These are phyloP conservation scores for Phyllosticta citriasiana DNA, from an alignment of 2,329 filamentous ascomycete genomes.

Conservation along the genomic window DNA sequence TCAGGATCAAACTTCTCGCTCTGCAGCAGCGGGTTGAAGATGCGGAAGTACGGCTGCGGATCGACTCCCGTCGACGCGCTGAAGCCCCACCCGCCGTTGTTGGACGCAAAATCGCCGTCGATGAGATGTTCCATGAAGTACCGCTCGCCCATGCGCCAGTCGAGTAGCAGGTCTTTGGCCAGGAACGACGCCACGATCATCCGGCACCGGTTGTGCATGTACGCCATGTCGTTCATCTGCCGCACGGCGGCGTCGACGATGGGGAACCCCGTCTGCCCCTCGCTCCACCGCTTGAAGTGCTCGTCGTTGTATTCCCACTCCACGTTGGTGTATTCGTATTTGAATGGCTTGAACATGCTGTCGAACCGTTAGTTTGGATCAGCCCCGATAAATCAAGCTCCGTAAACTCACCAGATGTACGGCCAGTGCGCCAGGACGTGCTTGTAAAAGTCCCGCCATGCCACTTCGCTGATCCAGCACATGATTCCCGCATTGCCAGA, in stretches of 20 bases:
- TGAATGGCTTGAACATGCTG: conserved; percentile 66
- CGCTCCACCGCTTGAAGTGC: conserved; percentile 63
- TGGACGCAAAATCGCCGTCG: conserved; percentile 71
- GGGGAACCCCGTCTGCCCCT: conserved; percentile 67
- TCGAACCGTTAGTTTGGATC: conserved; percentile 11
- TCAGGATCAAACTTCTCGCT: conserved; percentile 75
- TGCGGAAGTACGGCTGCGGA: conserved; percentile 80
- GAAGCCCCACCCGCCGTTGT: conserved; percentile 63
- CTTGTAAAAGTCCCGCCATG: conserved; percentile 82
- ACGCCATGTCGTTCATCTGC: conserved; percentile 57
- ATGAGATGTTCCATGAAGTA: conserved; percentile 76
- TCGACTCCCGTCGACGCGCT: conserved; percentile 63
- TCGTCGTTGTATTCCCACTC: conserved; percentile 66
- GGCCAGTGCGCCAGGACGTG: conserved; percentile 81
- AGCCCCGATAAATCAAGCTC: not conserved
- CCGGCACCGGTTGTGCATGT: conserved; percentile 77
- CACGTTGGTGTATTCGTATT: conserved; percentile 75
- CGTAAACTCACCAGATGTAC: conserved; percentile 55
- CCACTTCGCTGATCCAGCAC: conserved; percentile 72
- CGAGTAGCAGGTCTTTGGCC: conserved; percentile 67
- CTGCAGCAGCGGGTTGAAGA: conserved; percentile 80
- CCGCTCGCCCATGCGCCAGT: conserved; percentile 73
- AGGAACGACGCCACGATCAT: conserved; percentile 80
- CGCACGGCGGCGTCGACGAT: conserved; percentile 84
- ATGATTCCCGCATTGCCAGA: conserved; percentile 55